A percentile compares a stretch with the other conserved stretches of the same genome.
Conservation (phyloP, 352 stramenopile genomes). For the Pythium biforme region DNA sequence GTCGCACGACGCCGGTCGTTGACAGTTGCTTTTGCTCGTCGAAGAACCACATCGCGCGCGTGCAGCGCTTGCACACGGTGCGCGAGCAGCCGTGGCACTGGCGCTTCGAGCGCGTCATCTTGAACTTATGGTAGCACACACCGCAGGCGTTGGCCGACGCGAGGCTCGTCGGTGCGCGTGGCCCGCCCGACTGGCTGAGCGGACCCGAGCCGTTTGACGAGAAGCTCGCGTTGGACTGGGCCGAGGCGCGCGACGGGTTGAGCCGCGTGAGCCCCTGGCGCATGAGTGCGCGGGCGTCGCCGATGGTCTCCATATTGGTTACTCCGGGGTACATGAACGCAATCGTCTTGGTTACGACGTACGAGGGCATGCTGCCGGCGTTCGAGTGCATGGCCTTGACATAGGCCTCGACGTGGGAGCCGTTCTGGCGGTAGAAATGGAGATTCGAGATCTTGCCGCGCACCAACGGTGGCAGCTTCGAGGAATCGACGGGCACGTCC, state of each 20-base stretch:
- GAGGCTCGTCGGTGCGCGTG: conserved; percentile 8
- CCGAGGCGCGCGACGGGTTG: conserved; percentile 13
- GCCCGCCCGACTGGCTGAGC: not conserved
- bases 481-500: conserved; percentile 27
- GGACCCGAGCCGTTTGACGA: conserved; percentile 13
- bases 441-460: conserved; percentile 43
- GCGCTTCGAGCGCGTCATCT: conserved; percentile 37
- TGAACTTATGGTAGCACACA: conserved; percentile 40
- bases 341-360: conserved; percentile 41
- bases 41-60: conserved; percentile 32
- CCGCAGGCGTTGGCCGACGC: conserved; percentile 28
- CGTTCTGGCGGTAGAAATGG: conserved; percentile 39
- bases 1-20: conserved; percentile 23
- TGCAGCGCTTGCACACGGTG: conserved; percentile 37
- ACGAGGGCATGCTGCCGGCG: conserved; percentile 34
- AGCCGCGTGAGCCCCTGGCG: conserved; percentile 24
- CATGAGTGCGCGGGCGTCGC: conserved; percentile 32
- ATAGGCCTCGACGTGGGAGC: conserved; percentile 31
- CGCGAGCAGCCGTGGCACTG: conserved; percentile 30
- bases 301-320: conserved; percentile 35
- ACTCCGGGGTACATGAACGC: conserved; percentile 36
- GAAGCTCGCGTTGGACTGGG: conserved; percentile 6
- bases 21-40: conserved; percentile 37
- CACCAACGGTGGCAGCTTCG: conserved; percentile 32
- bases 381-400: conserved; percentile 37